A percentile compares a stretch with the other conserved stretches of the same genome.
Evolutionary conservation across 257 asterid species (phyloP).

Genomic region (Verbena officinalis): DNA sequence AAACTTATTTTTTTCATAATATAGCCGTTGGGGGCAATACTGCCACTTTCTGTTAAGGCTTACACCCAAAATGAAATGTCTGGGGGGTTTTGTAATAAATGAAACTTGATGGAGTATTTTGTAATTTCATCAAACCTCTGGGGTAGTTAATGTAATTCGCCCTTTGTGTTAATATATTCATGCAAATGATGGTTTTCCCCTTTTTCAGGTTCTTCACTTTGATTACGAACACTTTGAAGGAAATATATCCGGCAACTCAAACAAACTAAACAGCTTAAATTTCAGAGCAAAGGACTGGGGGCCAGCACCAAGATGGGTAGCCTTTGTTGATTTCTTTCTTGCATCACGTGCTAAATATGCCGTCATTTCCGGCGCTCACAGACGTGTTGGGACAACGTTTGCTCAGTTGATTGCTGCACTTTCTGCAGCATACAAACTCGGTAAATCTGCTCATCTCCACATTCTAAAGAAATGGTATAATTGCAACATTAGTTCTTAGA

Average conservation of each 20-base stretch:
- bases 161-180: background rate
- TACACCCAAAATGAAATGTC: too few relatives aligned
- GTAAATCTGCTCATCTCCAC: conserved; percentile 39
- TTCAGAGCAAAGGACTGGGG: conserved; percentile 92
- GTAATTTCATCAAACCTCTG: too few relatives aligned
- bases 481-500: too few relatives aligned
- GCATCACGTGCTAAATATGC: conserved; percentile 87
- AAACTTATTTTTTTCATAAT: too few relatives aligned
- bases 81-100: too few relatives aligned
- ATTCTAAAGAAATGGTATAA: background rate
- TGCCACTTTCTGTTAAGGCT: too few relatives aligned
- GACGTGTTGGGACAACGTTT: conserved; percentile 93
- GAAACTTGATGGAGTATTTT: too few relatives aligned
- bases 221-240: conserved; percentile 64
- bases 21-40: too few relatives aligned
- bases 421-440: conserved; percentile 82
- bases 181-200: conserved; percentile 26
- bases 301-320: conserved; percentile 99
- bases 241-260: conserved; percentile 48
- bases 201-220: conserved; percentile 79
- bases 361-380: conserved; percentile 85
- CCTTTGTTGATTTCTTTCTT: conserved; percentile 94
- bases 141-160: too few relatives aligned
- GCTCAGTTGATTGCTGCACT: conserved; percentile 90
- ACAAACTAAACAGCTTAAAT: conserved; percentile 36